Conservation (phyloP, 768 basidiomycete species). For the Collybia sp. region DNA sequence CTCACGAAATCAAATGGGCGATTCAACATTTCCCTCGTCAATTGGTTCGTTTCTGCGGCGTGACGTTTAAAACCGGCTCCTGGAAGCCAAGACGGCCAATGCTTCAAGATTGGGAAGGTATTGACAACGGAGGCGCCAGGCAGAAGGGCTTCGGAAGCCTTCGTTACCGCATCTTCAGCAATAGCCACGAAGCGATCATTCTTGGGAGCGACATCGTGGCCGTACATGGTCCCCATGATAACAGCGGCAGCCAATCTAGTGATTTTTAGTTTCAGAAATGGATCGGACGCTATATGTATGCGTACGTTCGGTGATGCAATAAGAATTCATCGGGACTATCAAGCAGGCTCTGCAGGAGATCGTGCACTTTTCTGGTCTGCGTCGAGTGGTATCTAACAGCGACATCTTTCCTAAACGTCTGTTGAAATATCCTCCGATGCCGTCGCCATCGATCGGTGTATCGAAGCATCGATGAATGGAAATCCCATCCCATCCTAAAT, state of each 20-base stretch:
- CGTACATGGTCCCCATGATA: slow-evolving; percentile 21
- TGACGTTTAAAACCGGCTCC: slow-evolving; percentile 19
- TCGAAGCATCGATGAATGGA: slow-evolving; percentile 26
- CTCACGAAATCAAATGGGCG: slow-evolving; percentile 10
- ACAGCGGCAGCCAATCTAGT: slow-evolving; percentile 9
- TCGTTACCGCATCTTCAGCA: slow-evolving; percentile 13
- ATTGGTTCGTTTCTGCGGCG: slow-evolving; percentile 7
- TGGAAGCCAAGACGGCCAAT: slow-evolving; percentile 32
- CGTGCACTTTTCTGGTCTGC: slow-evolving; percentile 24
- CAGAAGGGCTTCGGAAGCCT: slow-evolving; percentile 7
- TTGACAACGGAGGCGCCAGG: slow-evolving; percentile 22
- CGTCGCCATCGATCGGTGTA: slow-evolving; percentile 33
- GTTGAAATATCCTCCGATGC: slow-evolving; percentile 31
- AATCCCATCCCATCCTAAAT: slow-evolving; percentile 18
- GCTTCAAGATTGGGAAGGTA: slow-evolving; percentile 22
- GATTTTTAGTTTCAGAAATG: neutral
- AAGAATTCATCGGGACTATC: slow-evolving; percentile 19
- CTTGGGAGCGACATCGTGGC: slow-evolving; percentile 17
- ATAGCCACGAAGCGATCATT: slow-evolving; percentile 17
- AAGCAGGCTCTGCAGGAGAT: slow-evolving; percentile 23
- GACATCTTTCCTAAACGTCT: slow-evolving; percentile 23
- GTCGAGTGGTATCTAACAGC: slow-evolving; percentile 21
- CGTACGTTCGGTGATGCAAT: slow-evolving; percentile 11
- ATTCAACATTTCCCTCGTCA: slow-evolving; percentile 11
- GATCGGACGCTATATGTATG: neutral